Percentiles rank a stretch among this genome's conserved stretches.
Conservation (phyloP, 78 protist species). For the Salpingoeca rosetta region DNA sequence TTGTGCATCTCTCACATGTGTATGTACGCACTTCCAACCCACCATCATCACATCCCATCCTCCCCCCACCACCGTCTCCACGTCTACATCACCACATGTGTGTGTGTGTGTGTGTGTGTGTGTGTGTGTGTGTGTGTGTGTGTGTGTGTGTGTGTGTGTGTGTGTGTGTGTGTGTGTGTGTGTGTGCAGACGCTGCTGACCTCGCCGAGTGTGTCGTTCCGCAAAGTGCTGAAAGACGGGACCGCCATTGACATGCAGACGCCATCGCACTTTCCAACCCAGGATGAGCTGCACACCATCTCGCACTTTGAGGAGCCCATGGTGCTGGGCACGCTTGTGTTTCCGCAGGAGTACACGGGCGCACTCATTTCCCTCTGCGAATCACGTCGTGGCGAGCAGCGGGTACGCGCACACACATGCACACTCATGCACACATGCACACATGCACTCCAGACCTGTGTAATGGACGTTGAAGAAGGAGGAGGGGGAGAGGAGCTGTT, state of each 20-base stretch:
- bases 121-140: too few relatives aligned
- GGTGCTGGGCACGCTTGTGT: conserved; percentile 37
- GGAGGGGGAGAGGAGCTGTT: too few relatives aligned
- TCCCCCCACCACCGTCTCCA: not conserved
- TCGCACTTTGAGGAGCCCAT: conserved; percentile 44
- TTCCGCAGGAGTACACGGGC: conserved; percentile 57
- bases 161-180: too few relatives aligned
- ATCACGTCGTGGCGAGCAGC: conserved; percentile 22
- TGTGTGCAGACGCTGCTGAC: too few relatives aligned
- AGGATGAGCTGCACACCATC: not conserved
- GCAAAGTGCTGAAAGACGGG: not conserved
- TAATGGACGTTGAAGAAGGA: too few relatives aligned
- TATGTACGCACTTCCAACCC: not conserved
- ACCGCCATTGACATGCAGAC: not conserved
- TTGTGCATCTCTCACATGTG: not conserved
- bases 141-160: too few relatives aligned
- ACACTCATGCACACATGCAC: too few relatives aligned
- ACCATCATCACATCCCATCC: not conserved
- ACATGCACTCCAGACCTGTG: too few relatives aligned
- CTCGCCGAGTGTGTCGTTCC: conserved; percentile 75
- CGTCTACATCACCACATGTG: too few relatives aligned
- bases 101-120: too few relatives aligned
- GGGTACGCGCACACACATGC: too few relatives aligned
- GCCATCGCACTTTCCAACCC: not conserved
- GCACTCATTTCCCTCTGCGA: conserved; percentile 38